A percentile compares a stretch with the other conserved stretches of the same genome.
phyloP scores from a whole-genome alignment of 305 asterid species.

The Fraxinus xanthoxyloides region DNA sequence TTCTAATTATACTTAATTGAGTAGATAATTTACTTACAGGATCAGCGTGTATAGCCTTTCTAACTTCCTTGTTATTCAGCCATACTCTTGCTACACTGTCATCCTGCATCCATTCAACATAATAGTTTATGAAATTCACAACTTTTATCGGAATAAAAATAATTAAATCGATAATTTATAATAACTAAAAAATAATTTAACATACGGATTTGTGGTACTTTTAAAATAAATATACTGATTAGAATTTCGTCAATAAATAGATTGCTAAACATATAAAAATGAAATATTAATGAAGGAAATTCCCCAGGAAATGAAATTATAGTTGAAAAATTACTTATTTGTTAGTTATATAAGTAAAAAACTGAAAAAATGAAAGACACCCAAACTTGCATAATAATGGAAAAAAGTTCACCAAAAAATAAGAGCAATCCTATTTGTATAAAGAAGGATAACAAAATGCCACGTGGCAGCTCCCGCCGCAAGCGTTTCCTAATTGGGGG shows the following conservation, averaged over 20 bases:
- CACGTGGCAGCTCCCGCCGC: too few relatives aligned
- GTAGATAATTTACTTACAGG: slow-evolving; percentile 27
- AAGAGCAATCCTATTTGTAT: too few relatives aligned
- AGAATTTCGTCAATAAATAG: not conserved
- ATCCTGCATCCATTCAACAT: slow-evolving; percentile 27
- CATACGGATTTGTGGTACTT: not conserved
- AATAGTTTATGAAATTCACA: not conserved
- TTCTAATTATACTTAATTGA: not conserved
- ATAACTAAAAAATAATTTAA: too few relatives aligned
- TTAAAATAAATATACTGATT: not conserved
- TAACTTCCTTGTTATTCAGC: slow-evolving; percentile 49
- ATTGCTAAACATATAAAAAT: not conserved
- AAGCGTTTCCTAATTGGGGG: too few relatives aligned
- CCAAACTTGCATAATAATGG: too few relatives aligned
- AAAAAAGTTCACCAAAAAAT: too few relatives aligned
- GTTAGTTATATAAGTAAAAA: too few relatives aligned
- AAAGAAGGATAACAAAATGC: too few relatives aligned
- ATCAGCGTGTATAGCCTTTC: slow-evolving; percentile 51
- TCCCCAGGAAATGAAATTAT: not conserved
- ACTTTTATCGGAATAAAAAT: not conserved
- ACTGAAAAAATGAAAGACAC: too few relatives aligned
- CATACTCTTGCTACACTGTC: slow-evolving; percentile 52
- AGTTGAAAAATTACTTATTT: too few relatives aligned
- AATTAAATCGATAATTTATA: not conserved
- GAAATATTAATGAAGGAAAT: not conserved